Base-by-base conservation (phyloP, 306 rosid species). In the Glycine tomentella region DNA sequence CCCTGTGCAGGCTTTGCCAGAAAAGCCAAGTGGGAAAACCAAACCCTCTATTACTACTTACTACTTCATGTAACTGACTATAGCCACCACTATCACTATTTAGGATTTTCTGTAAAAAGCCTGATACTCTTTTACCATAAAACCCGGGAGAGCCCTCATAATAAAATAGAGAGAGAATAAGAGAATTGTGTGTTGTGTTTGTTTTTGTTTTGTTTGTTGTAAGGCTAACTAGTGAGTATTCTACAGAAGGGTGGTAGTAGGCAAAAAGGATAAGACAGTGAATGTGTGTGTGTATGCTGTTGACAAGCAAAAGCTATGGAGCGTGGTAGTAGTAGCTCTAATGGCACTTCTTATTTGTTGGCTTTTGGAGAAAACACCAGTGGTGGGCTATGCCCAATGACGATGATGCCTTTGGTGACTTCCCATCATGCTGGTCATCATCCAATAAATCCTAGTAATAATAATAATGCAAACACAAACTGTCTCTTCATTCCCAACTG, bases 391-490 rank as follows among this genome's bases (percentile, higher is more conserved):
- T 85, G 87, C 80, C 91, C 93, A 31, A 89, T 88, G 89, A 87
- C 87, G 97, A 88, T 93, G 93, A 86, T 88, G 93, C 93, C 97
- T 83, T 80, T 91, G 51, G 84, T 93, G 84, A 86, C 94, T 58
- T 77, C 94, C 76, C 76, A 81, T 64, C 87, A 86, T 74, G 80
- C 51, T 36, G 31, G 31, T 25, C 31, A 25, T 25, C 31, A 25
- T 25, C 31, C 31, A 25, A 25, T 25, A 25, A 59, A 76, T 78
- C 69, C 38, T 65, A 66, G 61, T 66, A 74, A 45, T 33, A 76
- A 55, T 20, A 40, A 56, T 75, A 56, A 76, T 9, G 72, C 16
- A 14, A 82, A 79, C 38, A 82, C 86, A 80, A 85, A 85, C 77
- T 81, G 79, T 84, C 83, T 85, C 31, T 89, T 69, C 74, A 48